A percentile compares a stretch with the other conserved stretches of the same genome.
Evolutionary conservation across 2,329 filamentous ascomycete species (phyloP).

Genomic region (Calonectria henricotiae): DNA sequence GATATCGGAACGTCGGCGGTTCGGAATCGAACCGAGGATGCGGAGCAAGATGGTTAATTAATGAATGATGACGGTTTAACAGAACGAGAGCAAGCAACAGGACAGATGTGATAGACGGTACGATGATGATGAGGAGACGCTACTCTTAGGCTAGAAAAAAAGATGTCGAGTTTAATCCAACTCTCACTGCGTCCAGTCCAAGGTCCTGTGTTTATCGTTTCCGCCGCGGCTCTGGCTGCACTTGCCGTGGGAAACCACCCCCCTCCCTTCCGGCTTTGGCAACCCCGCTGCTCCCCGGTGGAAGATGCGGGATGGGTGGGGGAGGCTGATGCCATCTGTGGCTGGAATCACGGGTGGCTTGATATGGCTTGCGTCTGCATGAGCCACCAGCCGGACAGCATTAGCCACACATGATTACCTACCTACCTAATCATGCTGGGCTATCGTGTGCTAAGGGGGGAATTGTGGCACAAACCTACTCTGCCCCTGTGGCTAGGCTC

Average conservation of each 20-base stretch:
- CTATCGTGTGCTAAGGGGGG: too few relatives aligned
- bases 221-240: constrained; percentile 37
- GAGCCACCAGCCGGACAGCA: neutral
- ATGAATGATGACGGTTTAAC: constrained; percentile 16
- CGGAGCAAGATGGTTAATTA: neutral
- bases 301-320: constrained; percentile 43
- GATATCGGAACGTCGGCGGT: constrained; percentile 34
- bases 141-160: constrained; percentile 27
- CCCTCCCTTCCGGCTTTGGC: constrained; percentile 48
- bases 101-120: constrained; percentile 1
- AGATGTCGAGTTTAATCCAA: constrained; percentile 23
- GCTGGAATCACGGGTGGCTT: constrained; percentile 1
- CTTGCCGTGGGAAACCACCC: constrained; percentile 51
- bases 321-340: constrained; percentile 46
- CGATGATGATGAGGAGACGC: constrained; percentile 17
- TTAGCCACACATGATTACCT: neutral
- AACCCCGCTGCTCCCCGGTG: constrained; percentile 27
- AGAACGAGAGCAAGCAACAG: constrained; percentile 13
- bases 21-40: constrained; percentile 35
- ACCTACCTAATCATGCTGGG: neutral
- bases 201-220: neutral
- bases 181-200: constrained; percentile 24
- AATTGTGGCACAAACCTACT: too few relatives aligned
- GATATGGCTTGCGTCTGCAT: constrained; percentile 4
- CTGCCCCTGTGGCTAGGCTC: neutral